Evolutionary conservation across 1,139 yeast genomes (phyloP).

Genomic region (Suhomyces kunorum): DNA sequence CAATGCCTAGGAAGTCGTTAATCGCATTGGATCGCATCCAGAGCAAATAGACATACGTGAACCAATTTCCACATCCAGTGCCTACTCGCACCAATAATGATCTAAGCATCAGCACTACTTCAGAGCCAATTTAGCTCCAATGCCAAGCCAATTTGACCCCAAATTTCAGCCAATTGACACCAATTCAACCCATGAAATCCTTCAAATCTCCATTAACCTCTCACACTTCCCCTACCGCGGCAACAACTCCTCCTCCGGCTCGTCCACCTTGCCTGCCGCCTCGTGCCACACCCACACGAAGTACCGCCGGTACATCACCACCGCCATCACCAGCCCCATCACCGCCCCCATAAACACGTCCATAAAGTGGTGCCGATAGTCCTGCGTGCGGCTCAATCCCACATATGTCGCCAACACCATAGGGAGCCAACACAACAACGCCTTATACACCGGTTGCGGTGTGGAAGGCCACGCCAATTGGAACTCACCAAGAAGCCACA

Average conservation of each 20-base stretch:
- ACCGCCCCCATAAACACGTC: conserved; percentile 63
- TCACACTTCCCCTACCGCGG: conserved; percentile 10
- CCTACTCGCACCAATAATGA: no score
- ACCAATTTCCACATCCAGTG: no score
- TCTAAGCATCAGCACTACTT: no score
- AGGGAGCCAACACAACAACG: conserved; percentile 16
- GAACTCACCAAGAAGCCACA: conserved; percentile 66
- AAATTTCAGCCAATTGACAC: no score
- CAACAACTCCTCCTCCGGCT: conserved; percentile 15
- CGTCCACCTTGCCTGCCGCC: conserved; percentile 15
- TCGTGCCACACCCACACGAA: conserved; percentile 35
- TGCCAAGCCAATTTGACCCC: no score
- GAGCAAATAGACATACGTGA: no score
- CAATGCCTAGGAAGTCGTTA: no score
- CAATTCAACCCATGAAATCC: background rate
- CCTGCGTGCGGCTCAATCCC: conserved; percentile 65
- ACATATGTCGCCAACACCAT: conserved; percentile 30
- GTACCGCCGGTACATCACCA: conserved; percentile 49
- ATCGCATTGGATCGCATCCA: no score
- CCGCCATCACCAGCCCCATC: conserved; percentile 52
- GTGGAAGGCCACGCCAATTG: conserved; percentile 22
- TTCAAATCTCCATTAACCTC: background rate
- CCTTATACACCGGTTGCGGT: conserved; percentile 16
- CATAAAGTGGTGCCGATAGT: conserved; percentile 73
- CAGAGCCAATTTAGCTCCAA: no score